phyloP scores from a whole-genome alignment of 805 yeast genomes.

The Cephaloascus albidus region DNA sequence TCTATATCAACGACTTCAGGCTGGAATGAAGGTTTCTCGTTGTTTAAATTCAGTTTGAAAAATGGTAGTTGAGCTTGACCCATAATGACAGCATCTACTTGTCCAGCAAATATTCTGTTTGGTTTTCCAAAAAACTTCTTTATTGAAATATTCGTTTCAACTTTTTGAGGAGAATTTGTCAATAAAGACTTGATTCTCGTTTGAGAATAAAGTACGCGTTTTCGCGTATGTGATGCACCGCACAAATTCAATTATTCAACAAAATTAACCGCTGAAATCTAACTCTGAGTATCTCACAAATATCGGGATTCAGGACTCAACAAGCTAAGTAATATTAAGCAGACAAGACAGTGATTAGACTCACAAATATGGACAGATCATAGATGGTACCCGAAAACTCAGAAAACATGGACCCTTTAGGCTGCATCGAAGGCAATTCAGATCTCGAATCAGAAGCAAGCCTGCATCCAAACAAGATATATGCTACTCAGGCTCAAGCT shows the following conservation, averaged over 20 bases:
- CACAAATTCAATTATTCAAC: too few relatives aligned
- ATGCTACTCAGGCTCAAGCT: conserved; percentile 5
- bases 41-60: background rate
- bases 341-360: conserved; percentile 3
- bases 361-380: background rate
- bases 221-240: too few relatives aligned
- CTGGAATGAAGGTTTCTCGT: background rate
- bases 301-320: conserved; percentile 10
- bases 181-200: too few relatives aligned
- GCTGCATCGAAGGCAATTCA: background rate
- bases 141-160: too few relatives aligned
- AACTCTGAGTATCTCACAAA: conserved; percentile 2
- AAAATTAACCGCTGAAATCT: too few relatives aligned
- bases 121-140: too few relatives aligned
- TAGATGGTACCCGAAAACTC: conserved; percentile 1
- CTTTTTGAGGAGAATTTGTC: too few relatives aligned
- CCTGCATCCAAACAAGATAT: too few relatives aligned
- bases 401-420: background rate
- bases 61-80: background rate
- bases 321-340: conserved; percentile 3
- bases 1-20: conserved; percentile 1
- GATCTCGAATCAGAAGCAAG: too few relatives aligned
- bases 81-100: too few relatives aligned
- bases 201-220: too few relatives aligned
- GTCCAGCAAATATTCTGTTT: too few relatives aligned